Conservation (phyloP, 1,139 yeast genomes). For the Saccharomyces uvarum region DNA sequence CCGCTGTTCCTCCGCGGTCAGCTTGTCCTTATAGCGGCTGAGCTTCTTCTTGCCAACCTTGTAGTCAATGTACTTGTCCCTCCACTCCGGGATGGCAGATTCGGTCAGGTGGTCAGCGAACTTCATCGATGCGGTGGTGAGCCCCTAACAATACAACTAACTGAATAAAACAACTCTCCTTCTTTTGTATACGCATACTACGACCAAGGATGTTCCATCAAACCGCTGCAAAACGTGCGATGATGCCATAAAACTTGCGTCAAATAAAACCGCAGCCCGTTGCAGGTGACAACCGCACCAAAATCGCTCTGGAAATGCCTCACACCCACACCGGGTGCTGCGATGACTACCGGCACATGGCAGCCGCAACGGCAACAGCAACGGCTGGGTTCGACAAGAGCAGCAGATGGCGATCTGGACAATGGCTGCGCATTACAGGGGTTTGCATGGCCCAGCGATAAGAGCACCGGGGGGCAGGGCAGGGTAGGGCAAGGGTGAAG, state of each 20-base stretch:
- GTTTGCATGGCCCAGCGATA: neutral
- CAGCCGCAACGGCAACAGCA: neutral
- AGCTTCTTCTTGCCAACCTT: slow-evolving; percentile 56
- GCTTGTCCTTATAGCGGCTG: slow-evolving; percentile 29
- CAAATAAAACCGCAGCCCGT: neutral
- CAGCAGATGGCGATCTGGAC: neutral
- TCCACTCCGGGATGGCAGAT: slow-evolving; percentile 79
- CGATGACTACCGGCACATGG: neutral
- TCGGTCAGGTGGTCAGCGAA: slow-evolving; percentile 54
- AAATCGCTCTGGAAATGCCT: neutral
- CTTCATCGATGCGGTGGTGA: slow-evolving; percentile 37
- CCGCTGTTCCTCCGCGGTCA: slow-evolving; percentile 8
- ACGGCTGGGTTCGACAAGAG: too few relatives aligned
- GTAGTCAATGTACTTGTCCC: slow-evolving; percentile 70
- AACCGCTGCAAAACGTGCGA: neutral
- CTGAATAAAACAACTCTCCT: neutral
- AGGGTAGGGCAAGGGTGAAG: neutral
- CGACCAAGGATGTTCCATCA: neutral
- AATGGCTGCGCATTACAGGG: neutral
- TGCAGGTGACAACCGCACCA: neutral
- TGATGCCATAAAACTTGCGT: neutral
- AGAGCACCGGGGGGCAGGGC: neutral
- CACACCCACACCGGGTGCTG: neutral
- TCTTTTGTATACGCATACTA: neutral
- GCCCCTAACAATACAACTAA: neutral